Conservation (phyloP, 192 early-diverging fungal genomes). For the Coemansia sp. region DNA sequence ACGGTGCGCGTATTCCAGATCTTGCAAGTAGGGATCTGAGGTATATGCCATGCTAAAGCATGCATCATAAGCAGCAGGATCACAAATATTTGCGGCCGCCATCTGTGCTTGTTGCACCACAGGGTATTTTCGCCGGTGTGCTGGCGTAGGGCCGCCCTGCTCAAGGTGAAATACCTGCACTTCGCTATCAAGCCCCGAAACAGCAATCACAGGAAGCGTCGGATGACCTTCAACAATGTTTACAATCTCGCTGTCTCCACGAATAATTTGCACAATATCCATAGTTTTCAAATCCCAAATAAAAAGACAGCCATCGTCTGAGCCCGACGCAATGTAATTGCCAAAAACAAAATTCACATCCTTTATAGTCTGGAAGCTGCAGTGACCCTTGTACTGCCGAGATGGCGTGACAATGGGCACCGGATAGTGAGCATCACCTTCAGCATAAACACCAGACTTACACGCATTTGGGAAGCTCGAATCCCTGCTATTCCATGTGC, state of each 20-base stretch:
- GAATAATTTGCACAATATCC: constrained; percentile 62
- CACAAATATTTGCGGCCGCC: constrained; percentile 7
- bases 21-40: constrained; percentile 28
- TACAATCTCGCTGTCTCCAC: constrained; percentile 64
- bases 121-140: constrained; percentile 37
- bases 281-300: constrained; percentile 66
- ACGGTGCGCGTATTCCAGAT: constrained; percentile 16
- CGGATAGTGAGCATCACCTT: background rate
- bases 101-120: constrained; percentile 20
- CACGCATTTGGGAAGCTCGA: background rate
- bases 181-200: constrained; percentile 75
- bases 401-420: constrained; percentile 30
- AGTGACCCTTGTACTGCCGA: constrained; percentile 34
- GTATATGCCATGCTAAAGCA: constrained; percentile 20
- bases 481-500: background rate
- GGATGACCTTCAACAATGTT: constrained; percentile 66
- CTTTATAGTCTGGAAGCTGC: constrained; percentile 62
- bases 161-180: constrained; percentile 66
- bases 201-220: constrained; percentile 54
- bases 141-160: constrained; percentile 31
- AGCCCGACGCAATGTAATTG: constrained; percentile 71
- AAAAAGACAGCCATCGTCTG: constrained; percentile 71
- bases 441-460: background rate
- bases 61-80: constrained; percentile 4
- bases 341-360: constrained; percentile 72